phyloP scores from a whole-genome alignment of 1,284 basidiomycete genomes.

The Rhodotorula sp. region DNA sequence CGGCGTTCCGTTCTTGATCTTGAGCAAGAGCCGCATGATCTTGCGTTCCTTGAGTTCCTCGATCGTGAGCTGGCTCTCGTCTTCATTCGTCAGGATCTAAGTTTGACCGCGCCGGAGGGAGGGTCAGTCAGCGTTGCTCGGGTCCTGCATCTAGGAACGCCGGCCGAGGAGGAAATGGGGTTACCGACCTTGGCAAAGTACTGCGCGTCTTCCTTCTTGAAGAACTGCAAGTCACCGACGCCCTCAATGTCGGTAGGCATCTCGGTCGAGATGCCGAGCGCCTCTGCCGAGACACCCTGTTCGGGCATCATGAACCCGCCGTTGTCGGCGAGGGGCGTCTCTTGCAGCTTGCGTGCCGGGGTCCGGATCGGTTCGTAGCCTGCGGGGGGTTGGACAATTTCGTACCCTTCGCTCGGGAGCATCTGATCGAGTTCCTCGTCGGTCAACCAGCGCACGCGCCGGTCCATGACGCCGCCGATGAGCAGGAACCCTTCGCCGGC shows the following conservation, averaged over 20 bases:
- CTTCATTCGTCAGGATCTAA: conserved; percentile 69
- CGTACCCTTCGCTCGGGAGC: conserved; percentile 83
- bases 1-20: conserved; percentile 99
- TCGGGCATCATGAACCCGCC: conserved; percentile 84
- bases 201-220: conserved; percentile 96
- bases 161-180: conserved; percentile 55
- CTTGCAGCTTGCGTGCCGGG: conserved; percentile 70
- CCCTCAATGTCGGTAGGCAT: conserved; percentile 98
- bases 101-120: background rate
- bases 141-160: background rate
- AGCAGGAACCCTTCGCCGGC: conserved; percentile 38
- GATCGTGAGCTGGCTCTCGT: conserved; percentile 74
- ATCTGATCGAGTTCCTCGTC: conserved; percentile 94
- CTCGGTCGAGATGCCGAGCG: conserved; percentile 76
- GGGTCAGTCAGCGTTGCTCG: background rate
- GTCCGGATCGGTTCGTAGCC: conserved; percentile 84
- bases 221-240: conserved; percentile 93
- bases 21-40: conserved; percentile 98
- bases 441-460: conserved; percentile 87
- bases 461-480: conserved; percentile 64
- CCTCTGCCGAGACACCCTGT: conserved; percentile 72
- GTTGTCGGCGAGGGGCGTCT: conserved; percentile 60
- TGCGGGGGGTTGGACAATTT: conserved; percentile 86
- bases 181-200: conserved; percentile 86
- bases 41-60: conserved; percentile 99